phyloP scores from a whole-genome alignment of 2,329 filamentous ascomycete species.

The Fusarium oligoseptatum region DNA sequence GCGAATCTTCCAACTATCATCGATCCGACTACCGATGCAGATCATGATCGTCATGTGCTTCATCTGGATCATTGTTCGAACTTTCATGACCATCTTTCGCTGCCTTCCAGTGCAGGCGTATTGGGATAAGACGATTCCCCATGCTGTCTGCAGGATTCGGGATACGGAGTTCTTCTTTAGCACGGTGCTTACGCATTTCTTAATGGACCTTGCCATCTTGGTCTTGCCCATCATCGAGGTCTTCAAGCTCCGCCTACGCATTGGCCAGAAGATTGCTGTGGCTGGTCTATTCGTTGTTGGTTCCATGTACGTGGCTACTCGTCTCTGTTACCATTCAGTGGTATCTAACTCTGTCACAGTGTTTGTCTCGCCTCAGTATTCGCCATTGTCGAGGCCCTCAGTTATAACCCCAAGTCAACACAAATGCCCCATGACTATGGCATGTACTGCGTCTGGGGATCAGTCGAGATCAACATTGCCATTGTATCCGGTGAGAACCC shows the following conservation, averaged over 20 bases:
- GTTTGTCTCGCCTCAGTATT: conserved; percentile 37
- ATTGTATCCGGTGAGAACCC: conserved; percentile 31
- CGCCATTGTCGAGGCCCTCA: conserved; percentile 21
- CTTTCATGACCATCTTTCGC: neutral
- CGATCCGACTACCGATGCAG: conserved; percentile 46
- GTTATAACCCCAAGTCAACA: conserved; percentile 24
- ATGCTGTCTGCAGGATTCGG: neutral
- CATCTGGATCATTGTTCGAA: conserved; percentile 43
- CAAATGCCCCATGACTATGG: conserved; percentile 32
- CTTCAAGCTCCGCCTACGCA: conserved; percentile 21
- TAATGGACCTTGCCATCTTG: conserved; percentile 22
- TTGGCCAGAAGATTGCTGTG: conserved; percentile 24
- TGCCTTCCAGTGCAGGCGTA: neutral
- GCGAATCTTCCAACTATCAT: conserved; percentile 46
- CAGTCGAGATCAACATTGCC: conserved; percentile 41
- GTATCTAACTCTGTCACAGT: conserved; percentile 3
- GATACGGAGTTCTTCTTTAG: conserved; percentile 1
- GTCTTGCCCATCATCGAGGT: conserved; percentile 26
- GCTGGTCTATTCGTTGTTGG: conserved; percentile 25
- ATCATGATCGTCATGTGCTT: conserved; percentile 39
- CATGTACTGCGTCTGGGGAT: conserved; percentile 34
- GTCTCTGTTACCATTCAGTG: rapidly evolving
- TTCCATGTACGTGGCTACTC: neutral
- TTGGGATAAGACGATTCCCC: neutral
- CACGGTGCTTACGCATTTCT: neutral